A percentile compares a stretch with the other conserved stretches of the same genome.
These are phyloP conservation scores for Lunasporangiospora selenospora DNA, from an alignment of 192 early-diverging fungal species.

Conservation along the genomic window DNA sequence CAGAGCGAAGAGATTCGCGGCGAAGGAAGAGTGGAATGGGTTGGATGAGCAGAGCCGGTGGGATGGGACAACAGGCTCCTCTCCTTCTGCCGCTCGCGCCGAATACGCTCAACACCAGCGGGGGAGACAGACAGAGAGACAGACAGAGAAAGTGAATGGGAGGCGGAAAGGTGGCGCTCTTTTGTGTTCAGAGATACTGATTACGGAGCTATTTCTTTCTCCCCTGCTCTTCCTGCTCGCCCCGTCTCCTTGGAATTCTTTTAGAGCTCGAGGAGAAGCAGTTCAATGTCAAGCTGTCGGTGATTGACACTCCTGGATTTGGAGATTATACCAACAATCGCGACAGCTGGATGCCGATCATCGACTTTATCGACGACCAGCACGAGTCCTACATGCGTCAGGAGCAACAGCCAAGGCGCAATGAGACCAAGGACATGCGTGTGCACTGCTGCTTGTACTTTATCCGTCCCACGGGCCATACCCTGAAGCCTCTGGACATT, in stretches of 20 bases:
- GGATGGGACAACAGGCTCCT: no score
- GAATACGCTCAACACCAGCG: no score
- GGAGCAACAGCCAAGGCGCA: constrained; percentile 81
- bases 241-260: neutral
- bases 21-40: no score
- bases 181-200: no score
- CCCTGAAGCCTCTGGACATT: constrained; percentile 86
- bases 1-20: no score
- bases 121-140: no score
- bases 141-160: no score
- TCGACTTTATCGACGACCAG: constrained; percentile 96
- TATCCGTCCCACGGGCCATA: constrained; percentile 95
- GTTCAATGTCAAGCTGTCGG: constrained; percentile 91
- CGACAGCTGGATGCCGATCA: constrained; percentile 93
- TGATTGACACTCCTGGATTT: constrained; percentile 87
- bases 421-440: constrained; percentile 85
- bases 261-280: constrained; percentile 93
- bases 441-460: constrained; percentile 97
- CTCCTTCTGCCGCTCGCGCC: no score
- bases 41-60: no score
- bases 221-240: neutral
- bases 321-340: constrained; percentile 87
- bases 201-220: neutral
- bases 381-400: constrained; percentile 89
- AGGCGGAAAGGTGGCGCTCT: no score